These are phyloP conservation scores for Fusarium metavorans DNA, from an alignment of 2,329 filamentous ascomycete genomes.

Conservation along the genomic window DNA sequence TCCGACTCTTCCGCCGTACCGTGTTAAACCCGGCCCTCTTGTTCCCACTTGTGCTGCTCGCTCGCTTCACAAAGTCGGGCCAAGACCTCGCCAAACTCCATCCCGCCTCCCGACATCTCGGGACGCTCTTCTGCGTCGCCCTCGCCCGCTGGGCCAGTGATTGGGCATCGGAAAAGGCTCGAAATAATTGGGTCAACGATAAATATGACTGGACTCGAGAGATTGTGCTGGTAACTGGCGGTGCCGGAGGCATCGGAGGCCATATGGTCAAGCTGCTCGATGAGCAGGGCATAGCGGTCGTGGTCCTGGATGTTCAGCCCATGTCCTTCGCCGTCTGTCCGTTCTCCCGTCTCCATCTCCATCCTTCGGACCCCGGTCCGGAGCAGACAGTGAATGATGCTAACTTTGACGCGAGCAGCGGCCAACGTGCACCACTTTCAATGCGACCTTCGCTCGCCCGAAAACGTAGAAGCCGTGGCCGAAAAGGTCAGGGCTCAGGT, in stretches of 20 bases:
- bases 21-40: slow-evolving; percentile 74
- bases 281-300: slow-evolving; percentile 73
- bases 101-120: slow-evolving; percentile 64
- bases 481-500: slow-evolving; percentile 65
- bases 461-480: slow-evolving; percentile 65
- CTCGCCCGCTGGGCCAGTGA: slow-evolving; percentile 44
- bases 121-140: slow-evolving; percentile 47
- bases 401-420: slow-evolving; percentile 38
- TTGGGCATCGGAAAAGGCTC: slow-evolving; percentile 50
- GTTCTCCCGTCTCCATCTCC: slow-evolving; percentile 29
- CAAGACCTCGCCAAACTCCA: slow-evolving; percentile 65
- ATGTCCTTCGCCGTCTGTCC: slow-evolving; percentile 65
- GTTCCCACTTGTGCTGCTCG: slow-evolving; percentile 72
- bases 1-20: slow-evolving; percentile 68
- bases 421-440: slow-evolving; percentile 75
- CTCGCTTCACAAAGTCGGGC: slow-evolving; percentile 73
- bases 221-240: slow-evolving; percentile 80
- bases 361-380: background rate
- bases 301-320: slow-evolving; percentile 77
- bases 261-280: slow-evolving; percentile 74
- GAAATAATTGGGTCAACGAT: slow-evolving; percentile 53
- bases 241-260: slow-evolving; percentile 79
- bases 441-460: slow-evolving; percentile 74
- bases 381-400: slow-evolving; percentile 4
- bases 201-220: slow-evolving; percentile 75